phyloP scores from a whole-genome alignment of 495 filamentous ascomycete genomes.

The Aspergillus carlsbadensis region DNA sequence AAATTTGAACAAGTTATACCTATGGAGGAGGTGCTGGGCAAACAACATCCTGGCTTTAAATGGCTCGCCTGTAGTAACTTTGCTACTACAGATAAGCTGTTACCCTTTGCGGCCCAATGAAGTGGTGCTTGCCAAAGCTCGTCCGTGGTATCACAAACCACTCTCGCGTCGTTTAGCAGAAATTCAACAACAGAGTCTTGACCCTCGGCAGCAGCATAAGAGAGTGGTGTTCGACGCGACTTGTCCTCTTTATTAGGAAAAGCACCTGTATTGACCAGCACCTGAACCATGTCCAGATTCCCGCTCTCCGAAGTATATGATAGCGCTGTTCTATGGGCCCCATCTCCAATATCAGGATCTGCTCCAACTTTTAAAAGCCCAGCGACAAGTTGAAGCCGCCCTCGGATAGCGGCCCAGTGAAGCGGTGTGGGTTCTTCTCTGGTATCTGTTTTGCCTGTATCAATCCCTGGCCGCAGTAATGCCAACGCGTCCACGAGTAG shows the following conservation, averaged over 20 bases:
- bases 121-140: background rate
- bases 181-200: background rate
- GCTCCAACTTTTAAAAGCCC: background rate
- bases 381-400: background rate
- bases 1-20: no score
- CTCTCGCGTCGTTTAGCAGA: background rate
- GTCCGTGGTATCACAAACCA: background rate
- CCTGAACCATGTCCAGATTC: constrained; percentile 4
- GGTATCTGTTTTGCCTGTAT: no score
- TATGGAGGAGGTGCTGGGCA: no score
- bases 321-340: background rate
- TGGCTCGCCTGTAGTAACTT: constrained; percentile 8
- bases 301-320: background rate
- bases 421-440: background rate
- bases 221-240: background rate
- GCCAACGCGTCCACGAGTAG: no score
- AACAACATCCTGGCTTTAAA: no score
- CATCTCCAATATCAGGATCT: constrained; percentile 1
- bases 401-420: background rate
- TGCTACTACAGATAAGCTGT: background rate
- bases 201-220: background rate
- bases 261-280: background rate
- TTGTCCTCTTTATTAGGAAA: background rate
- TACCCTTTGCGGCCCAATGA: background rate
- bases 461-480: no score